Evolutionary conservation across 768 basidiomycete genomes (phyloP), one percentile per base, ranked within the genome.

Genomic region (Lyophyllum semitale): DNA sequence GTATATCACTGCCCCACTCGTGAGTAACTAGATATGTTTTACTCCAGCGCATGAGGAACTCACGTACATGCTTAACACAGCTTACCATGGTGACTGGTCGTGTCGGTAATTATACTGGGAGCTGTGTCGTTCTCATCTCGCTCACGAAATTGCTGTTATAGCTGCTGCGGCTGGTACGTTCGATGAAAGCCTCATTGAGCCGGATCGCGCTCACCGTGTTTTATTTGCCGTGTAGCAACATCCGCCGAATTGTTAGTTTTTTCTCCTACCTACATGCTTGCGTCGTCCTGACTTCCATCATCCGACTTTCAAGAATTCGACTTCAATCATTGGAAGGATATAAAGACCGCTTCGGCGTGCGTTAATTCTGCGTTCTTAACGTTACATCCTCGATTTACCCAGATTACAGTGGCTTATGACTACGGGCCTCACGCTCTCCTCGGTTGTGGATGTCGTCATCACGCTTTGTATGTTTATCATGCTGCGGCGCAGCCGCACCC

Each of bases 351-450:
- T 38, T 3, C 37, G 37, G 37, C 5, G 37, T 38, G 40, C 26
- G 0, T n/a, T 37, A 58, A 20, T 61, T 60, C 55, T 41, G 53
- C 12, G 66, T 68, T 53, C 13, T 60, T 47, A 25, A 17, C 23
- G 15, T 23, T 42, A 7, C 38, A 40, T n/a, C 33, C 23, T 7
- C n/a, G n/a, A n/a, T n/a, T n/a, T 17, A n/a, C 17, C 17, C 13
- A 12, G 30, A 40, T 17, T 26, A 27, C 18, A 78, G 77, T 78
- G 76, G 75, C 47, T 78, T 15, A 77, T 78, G 44, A 73, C 77
- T 13, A 66, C 75, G 17, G 77, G 77, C 8, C 69, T 78, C 18
- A 71, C 76, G 1, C 55, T 77, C 45, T 78, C 77, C 8, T 73
- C 70, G 15, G 62, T 67, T 8, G 70, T 75, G 3, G 77, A 78